Evolutionary conservation across 1,139 yeast species (phyloP).

Genomic region (Pichia inconspicua): DNA sequence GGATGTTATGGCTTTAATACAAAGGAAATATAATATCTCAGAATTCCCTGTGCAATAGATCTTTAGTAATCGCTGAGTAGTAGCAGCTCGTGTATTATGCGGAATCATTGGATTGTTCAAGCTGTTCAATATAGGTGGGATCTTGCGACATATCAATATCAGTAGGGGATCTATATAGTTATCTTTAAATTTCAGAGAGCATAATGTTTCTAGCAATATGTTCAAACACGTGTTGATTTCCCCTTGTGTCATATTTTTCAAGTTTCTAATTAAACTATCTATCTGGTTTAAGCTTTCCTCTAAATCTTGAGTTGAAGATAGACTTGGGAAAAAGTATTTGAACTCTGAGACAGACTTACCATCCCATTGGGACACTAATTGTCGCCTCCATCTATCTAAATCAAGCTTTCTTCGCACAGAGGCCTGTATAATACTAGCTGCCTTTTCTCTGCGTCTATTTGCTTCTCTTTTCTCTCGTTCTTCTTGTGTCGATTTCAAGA

Average conservation of each 20-base stretch:
- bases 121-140: not conserved
- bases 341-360: conserved; percentile 18
- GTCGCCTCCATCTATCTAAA: conserved; percentile 8
- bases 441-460: conserved; percentile 40
- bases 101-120: not conserved
- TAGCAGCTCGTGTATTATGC: not conserved
- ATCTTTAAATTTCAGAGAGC: not conserved
- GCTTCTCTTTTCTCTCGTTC: conserved; percentile 63
- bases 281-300: not conserved
- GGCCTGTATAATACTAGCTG: conserved; percentile 46
- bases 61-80: not conserved
- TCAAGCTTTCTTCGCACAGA: conserved; percentile 33
- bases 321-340: conserved; percentile 19
- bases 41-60: not conserved
- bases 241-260: not conserved
- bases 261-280: not conserved
- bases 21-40: not conserved
- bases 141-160: not conserved
- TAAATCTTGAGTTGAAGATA: conserved; percentile 9
- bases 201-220: not conserved
- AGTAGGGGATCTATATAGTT: not conserved
- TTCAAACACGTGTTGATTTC: not conserved
- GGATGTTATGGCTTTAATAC: not conserved
- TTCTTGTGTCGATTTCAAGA: conserved; percentile 52
- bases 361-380: conserved; percentile 17